These are phyloP conservation scores for Cetraspora pellucida DNA, from an alignment of 192 early-diverging fungal species.

Conservation along the genomic window DNA sequence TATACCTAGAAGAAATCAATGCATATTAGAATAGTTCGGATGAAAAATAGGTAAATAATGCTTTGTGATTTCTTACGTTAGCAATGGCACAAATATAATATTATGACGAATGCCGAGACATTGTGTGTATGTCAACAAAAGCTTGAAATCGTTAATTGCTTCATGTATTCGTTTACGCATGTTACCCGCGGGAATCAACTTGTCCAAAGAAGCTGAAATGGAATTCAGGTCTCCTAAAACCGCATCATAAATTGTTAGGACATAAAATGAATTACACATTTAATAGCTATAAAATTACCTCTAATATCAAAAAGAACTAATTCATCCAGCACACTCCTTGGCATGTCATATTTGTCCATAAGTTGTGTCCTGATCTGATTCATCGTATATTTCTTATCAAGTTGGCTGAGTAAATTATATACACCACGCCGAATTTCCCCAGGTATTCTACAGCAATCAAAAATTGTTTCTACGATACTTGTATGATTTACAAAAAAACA, in stretches of 20 bases:
- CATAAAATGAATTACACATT: no score
- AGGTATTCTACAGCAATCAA: conserved; percentile 72
- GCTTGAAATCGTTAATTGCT: conserved; percentile 41
- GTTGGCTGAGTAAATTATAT: conserved; percentile 58
- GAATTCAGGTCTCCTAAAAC: conserved; percentile 50
- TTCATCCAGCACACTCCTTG: conserved; percentile 63
- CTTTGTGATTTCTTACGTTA: conserved; percentile 48
- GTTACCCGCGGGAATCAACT: conserved; percentile 40
- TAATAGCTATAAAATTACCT: conserved; percentile 42
- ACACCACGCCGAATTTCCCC: conserved; percentile 58
- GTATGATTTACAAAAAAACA: conserved; percentile 76
- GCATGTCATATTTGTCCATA: conserved; percentile 58
- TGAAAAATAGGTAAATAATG: not conserved
- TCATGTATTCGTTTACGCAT: conserved; percentile 50
- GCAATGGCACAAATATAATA: conserved; percentile 53
- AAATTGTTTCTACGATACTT: conserved; percentile 69
- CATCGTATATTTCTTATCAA: conserved; percentile 59
- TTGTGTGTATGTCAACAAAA: conserved; percentile 46
- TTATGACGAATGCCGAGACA: conserved; percentile 53
- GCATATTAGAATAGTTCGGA: not conserved
- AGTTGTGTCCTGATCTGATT: conserved; percentile 63
- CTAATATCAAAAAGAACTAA: conserved; percentile 64
- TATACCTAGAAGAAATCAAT: conserved; percentile 34
- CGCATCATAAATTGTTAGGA: no score
- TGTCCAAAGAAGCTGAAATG: conserved; percentile 49